These are phyloP conservation scores for Ramalina intermedia DNA, from an alignment of 495 filamentous ascomycete species.

Conservation along the genomic window DNA sequence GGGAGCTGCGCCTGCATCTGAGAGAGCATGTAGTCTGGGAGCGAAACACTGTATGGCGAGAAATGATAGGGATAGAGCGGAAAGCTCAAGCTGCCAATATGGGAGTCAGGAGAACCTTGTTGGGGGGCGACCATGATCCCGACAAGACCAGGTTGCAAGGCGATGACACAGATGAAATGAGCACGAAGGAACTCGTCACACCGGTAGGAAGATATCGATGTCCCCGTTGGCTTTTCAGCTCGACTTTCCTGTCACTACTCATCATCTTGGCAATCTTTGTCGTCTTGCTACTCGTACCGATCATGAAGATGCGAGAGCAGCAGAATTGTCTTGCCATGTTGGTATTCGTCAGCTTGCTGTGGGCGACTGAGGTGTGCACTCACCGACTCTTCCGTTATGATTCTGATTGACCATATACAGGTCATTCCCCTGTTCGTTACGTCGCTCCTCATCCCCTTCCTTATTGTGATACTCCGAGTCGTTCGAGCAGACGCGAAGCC, in stretches of 20 bases:
- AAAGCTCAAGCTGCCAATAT: constrained; percentile 92
- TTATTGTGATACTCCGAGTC: constrained; percentile 74
- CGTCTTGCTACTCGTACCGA: constrained; percentile 52
- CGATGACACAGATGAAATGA: constrained; percentile 49
- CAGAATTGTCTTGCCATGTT: constrained; percentile 93
- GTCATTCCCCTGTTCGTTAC: constrained; percentile 96
- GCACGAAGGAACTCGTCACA: constrained; percentile 55
- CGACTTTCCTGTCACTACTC: constrained; percentile 65
- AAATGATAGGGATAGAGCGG: constrained; percentile 96
- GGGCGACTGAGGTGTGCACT: constrained; percentile 77
- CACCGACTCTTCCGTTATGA: not conserved
- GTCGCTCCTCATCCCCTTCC: constrained; percentile 81
- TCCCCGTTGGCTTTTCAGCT: constrained; percentile 71
- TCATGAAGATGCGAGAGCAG: constrained; percentile 75
- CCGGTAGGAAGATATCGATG: constrained; percentile 63
- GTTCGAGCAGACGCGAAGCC: constrained; percentile 63
- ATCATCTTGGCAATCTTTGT: constrained; percentile 58
- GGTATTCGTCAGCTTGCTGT: constrained; percentile 83
- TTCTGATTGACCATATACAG: constrained; percentile 28
- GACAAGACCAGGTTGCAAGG: constrained; percentile 63
- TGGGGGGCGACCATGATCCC: constrained; percentile 61
- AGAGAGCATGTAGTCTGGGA: constrained; percentile 99
- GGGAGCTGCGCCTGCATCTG: constrained; percentile 80
- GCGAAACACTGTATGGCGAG: constrained; percentile 94
- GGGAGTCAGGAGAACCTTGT: constrained; percentile 60